A percentile compares a stretch with the other conserved stretches of the same genome.
Evolutionary conservation across 495 filamentous ascomycete species (phyloP).

Genomic region (Ramalina intermedia): DNA sequence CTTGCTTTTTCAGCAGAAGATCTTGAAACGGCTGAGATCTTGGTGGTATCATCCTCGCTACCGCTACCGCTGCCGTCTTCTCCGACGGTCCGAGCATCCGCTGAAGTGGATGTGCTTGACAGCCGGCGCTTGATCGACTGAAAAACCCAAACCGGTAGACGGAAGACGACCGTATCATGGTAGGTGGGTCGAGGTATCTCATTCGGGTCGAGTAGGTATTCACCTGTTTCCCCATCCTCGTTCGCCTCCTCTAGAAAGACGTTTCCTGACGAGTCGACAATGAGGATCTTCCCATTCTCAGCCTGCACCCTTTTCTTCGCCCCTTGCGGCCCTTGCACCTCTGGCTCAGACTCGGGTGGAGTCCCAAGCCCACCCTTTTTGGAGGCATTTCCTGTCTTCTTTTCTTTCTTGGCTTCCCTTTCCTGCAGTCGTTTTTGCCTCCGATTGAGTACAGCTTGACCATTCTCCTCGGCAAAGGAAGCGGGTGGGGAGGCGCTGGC

Average conservation of each 20-base stretch:
- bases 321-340: constrained; percentile 23
- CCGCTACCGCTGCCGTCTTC: no score
- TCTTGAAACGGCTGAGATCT: no score
- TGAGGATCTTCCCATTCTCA: constrained; percentile 86
- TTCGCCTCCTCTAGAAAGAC: constrained; percentile 84
- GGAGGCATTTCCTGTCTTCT: constrained; percentile 12
- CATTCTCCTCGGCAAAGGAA: constrained; percentile 24
- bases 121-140: constrained; percentile 37
- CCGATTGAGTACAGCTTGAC: constrained; percentile 59
- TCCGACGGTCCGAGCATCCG: no score
- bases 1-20: no score
- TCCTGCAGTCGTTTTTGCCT: constrained; percentile 80
- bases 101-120: not conserved
- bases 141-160: constrained; percentile 53
- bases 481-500: constrained; percentile 24
- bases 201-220: constrained; percentile 69
- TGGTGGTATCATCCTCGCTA: no score
- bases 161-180: constrained; percentile 53
- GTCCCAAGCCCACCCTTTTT: constrained; percentile 34
- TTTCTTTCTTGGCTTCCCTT: constrained; percentile 48
- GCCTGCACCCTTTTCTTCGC: constrained; percentile 71
- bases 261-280: constrained; percentile 82
- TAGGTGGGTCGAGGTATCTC: constrained; percentile 52
- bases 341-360: constrained; percentile 29
- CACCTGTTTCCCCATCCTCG: constrained; percentile 66